Conservation (phyloP, 2,329 filamentous ascomycete genomes). For the Fusarium hainanense region DNA sequence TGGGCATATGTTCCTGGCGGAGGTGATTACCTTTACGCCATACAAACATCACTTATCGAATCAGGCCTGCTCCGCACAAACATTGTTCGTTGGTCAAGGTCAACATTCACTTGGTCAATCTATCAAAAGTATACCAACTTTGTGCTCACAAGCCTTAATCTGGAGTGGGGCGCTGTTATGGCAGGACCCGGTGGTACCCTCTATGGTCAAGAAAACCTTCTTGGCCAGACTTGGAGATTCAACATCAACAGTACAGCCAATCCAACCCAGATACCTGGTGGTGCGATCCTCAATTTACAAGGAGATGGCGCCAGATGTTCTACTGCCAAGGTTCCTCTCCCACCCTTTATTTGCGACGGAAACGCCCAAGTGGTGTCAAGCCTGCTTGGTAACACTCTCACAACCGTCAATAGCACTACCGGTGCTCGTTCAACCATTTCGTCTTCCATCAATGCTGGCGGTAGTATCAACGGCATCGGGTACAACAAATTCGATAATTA, state of each 20-base stretch:
- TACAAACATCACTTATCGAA: constrained; percentile 2
- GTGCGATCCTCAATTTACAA: not conserved
- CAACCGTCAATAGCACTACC: not conserved
- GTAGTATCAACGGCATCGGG: no score
- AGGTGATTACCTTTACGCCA: constrained; percentile 7
- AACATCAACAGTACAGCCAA: not conserved
- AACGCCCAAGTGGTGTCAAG: no score
- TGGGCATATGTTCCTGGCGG: constrained; percentile 10
- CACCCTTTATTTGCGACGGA: not conserved
- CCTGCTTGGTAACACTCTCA: not conserved
- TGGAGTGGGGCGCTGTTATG: constrained; percentile 1
- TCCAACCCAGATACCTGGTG: not conserved
- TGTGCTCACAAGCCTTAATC: not conserved
- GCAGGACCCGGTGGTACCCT: not conserved
- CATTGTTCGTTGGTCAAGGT: constrained; percentile 19
- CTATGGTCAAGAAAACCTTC: constrained; percentile 2
- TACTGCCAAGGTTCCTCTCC: not conserved
- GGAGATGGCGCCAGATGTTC: constrained; percentile 4
- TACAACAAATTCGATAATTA: no score
- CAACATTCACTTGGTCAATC: constrained; percentile 10
- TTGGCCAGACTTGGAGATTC: constrained; percentile 6
- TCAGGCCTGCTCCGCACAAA: constrained; percentile 13
- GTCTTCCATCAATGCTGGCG: no score
- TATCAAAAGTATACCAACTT: constrained; percentile 6
- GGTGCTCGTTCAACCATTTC: no score